Base-by-base conservation (phyloP, 225 moss, liverwort and hornwort species). In the Marchantia polymorpha region DNA sequence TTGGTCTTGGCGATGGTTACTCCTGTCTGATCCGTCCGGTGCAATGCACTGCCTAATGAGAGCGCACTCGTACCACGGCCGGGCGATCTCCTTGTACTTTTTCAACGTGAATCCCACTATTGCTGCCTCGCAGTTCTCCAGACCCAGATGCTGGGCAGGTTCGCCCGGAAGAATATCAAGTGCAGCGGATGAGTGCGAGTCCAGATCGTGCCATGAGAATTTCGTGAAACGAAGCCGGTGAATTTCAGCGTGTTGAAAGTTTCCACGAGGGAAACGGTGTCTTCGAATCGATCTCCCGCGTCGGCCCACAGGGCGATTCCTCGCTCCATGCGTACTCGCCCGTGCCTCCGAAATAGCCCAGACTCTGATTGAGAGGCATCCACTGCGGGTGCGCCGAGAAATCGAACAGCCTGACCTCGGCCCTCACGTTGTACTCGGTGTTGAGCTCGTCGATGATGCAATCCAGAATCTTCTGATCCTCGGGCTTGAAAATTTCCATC, bases 291-390 rank as follows among this genome's bases (percentile, higher is more conserved):
- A 55, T 90, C 86, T 19, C 91, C 91, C 0, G 88, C 91, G 66
- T 92, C 91, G 0, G 90, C 73, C 91, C 91, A 92, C 20, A 92
- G 74, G 12, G 85, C 88, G 31, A 92, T 87, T 14, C 91, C 91
- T 54, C 90, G 90, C 78, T 92, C 91, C 91, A 92, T 22, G 91
- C 90, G 47, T 92, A 92, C 80, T 92, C 90, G 39, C 90, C 90
- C 82, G 90, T 92, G 80, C 91, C 90, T 30, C 92, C 89, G 46
- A 82, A 67, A 51, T 83, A 79, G 48, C 86, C 78, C 64, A 86
- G 89, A 55, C 78, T 80, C 59, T 86, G 80, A 46, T 89, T 83
- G 56, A 92, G 72, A 56, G 84, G 87, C 90, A 90, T 92, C 91
- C 91, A 92, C 71, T 2, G 7, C 15, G 90, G 90, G 81, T 89